Base-by-base conservation (phyloP, 2,329 filamentous ascomycete genomes). In the Eurotiales sp. region DNA sequence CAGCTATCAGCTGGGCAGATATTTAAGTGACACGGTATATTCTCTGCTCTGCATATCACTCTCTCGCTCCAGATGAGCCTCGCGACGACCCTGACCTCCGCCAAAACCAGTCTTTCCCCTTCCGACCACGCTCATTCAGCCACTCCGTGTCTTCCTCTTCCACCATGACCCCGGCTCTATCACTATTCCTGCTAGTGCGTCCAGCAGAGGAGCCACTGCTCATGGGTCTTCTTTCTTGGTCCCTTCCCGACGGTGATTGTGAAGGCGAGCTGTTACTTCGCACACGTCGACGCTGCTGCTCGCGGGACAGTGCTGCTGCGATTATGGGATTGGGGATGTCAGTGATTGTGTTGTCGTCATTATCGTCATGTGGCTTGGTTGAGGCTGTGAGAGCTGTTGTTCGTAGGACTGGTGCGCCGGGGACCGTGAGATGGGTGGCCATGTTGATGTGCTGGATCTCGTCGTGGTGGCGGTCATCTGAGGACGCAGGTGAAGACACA, bases 81-180 rank as follows among this genome's bases (percentile, higher is more conserved):
- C 34, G 34, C 34, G 34, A 21, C 7, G 34, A 37, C 45, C 8
- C 21, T 21, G 39, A 23, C 19, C 50, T 25, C 44, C 50, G 39
- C 55, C 56, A 57, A 17, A 51, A 41, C 54, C 55, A 61, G 11
- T 55, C 53, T 45, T 59, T 61, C 12, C 59, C 60, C 34, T 61
- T 49, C 25, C 46, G 55, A 2, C 56, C 58, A 15, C 50, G 51
- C 40, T 61, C 52, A 30, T 59, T 58, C 36, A 63, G 39, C 60
- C 60, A 61, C 21, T 54, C 54, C 29, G 53, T 55, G 47, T 63
- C 59, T 46, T 62, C 61, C 48, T 63, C 59, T 52, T 63, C 61
- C 14, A 63, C 56, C 21, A 63, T 29, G 14, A 63, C 46, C 3
- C 52, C 53, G 17, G n/a, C 46, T 7, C 39, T 27, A 21, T 49